Evolutionary conservation across 169 alveolate genomes (phyloP), one percentile per base, ranked within the genome.

Genomic region (Plasmodium relictum): DNA sequence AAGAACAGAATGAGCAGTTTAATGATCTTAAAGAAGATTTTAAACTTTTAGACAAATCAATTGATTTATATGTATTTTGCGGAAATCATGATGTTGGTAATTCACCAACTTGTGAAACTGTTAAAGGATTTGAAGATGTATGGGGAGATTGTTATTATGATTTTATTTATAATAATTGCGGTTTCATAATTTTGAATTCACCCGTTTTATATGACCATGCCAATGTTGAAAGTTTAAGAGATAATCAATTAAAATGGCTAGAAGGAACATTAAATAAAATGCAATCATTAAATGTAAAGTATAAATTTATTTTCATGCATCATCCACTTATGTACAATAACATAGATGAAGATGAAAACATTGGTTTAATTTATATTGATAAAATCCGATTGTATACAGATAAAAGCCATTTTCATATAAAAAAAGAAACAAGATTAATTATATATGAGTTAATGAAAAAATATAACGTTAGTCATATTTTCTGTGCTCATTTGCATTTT

Each of bases 21-120:
- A 39, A 9, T 24, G 61, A 65, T 80, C 68, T 80, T 14, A 50
- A 54, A 69, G 20, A 56, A n/a, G 76, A 78, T 78, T 62, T 74
- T 12, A 66, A 56, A 41, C 39, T 58, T 18, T 61, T 78, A 69
- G 71, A 78, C 44, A 52, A 54, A 24, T 63, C 76, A 18, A 78
- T 78, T 66, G 74, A 74, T 74, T 65, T 78, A 58, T 78, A 78
- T 50, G 80, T 65, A 39, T 78, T 78, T 52, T 48, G 78, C 26
- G 76, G 80, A 14, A 65, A 78, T 50, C 76, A 65, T n/a, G 70
- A 65, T 39, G 72, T 78, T 22, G 72, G 80, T 59, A 66, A 78
- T 66, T 52, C 39, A 66, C 68, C 68, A 37, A 45, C 71, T 31
- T 58, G 48, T 54, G 89, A 78, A 58, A 66, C 69, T 6, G 26